These are phyloP conservation scores for Ophiostoma triangulosporum DNA, from an alignment of 2,329 filamentous ascomycete genomes.

Conservation along the genomic window DNA sequence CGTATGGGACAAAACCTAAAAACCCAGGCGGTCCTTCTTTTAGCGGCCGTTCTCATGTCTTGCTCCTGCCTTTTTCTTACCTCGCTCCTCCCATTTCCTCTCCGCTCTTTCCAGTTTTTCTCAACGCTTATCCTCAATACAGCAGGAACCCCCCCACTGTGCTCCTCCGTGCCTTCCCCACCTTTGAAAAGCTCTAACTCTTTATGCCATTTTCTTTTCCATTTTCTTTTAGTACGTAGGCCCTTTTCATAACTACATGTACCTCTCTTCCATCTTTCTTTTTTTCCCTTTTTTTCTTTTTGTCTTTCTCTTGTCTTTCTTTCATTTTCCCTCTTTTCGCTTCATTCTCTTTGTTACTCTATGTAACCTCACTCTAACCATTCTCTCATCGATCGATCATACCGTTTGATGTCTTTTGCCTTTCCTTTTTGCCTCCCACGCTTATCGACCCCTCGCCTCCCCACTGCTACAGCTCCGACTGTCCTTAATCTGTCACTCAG, in stretches of 20 bases:
- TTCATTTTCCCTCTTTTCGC: background rate
- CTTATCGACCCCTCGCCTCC: no score
- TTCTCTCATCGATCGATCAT: no score
- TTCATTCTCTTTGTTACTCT: background rate
- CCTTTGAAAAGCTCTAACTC: background rate
- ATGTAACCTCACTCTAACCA: background rate
- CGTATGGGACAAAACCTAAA: no score
- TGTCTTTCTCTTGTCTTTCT: background rate
- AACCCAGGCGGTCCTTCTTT: no score
- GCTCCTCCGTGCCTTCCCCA: constrained; percentile 2
- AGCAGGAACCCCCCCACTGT: no score
- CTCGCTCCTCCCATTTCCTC: no score
- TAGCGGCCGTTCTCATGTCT: no score
- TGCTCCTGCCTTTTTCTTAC: no score
- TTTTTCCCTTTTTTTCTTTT: background rate
- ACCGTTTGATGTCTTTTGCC: no score
- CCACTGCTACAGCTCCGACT: no score
- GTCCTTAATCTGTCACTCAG: no score
- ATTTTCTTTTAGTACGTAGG: background rate
- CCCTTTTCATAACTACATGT: background rate
- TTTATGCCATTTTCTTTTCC: background rate
- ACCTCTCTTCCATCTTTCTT: background rate
- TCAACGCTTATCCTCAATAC: background rate
- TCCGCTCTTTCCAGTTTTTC: background rate
- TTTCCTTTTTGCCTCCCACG: no score